phyloP scores from a whole-genome alignment of 768 basidiomycete species.

The Solioccasus polychromus region DNA sequence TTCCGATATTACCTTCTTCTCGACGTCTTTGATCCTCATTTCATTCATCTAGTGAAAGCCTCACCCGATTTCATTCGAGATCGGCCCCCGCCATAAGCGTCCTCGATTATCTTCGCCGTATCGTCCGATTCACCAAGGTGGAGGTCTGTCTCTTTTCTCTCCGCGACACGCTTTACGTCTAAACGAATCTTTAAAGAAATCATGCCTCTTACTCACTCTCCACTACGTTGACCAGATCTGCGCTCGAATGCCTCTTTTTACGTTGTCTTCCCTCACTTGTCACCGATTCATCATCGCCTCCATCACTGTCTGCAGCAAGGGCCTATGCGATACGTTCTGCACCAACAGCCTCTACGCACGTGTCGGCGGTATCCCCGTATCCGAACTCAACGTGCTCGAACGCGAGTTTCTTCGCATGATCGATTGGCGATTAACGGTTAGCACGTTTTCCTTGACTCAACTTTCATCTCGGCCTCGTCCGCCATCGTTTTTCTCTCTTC shows the following conservation, averaged over 20 bases:
- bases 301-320: slow-evolving; percentile 90
- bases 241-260: slow-evolving; percentile 82
- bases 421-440: slow-evolving; percentile 93
- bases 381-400: slow-evolving; percentile 92
- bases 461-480: slow-evolving; percentile 9
- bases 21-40: slow-evolving; percentile 21
- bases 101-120: slow-evolving; percentile 90
- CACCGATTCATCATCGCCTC: slow-evolving; percentile 97
- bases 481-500: slow-evolving; percentile 5
- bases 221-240: slow-evolving; percentile 96
- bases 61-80: slow-evolving; percentile 96
- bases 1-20: slow-evolving; percentile 10
- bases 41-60: slow-evolving; percentile 58
- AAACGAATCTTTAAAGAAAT: slow-evolving; percentile 47
- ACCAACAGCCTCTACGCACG: slow-evolving; percentile 93
- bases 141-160: slow-evolving; percentile 56
- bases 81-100: slow-evolving; percentile 85
- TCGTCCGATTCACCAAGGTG: slow-evolving; percentile 92
- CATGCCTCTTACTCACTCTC: slow-evolving; percentile 76
- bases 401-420: slow-evolving; percentile 89
- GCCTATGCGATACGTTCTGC: slow-evolving; percentile 93
- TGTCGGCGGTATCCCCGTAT: slow-evolving; percentile 90
- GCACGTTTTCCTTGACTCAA: slow-evolving; percentile 36
- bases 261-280: slow-evolving; percentile 91
- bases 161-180: slow-evolving; percentile 3